Conservation (phyloP, 805 yeast genomes). For the Hanseniaspora singularis region DNA sequence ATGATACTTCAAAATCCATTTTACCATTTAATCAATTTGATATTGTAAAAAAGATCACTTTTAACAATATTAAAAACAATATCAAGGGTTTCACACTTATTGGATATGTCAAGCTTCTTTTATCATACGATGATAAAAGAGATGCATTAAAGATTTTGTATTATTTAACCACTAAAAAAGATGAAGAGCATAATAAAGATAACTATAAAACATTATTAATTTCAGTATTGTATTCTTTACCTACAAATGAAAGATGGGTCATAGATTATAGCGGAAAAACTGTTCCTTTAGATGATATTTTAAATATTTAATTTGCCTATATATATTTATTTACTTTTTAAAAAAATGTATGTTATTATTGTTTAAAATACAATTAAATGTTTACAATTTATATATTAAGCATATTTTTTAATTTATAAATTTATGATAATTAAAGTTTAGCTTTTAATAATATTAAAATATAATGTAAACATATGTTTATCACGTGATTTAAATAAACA, state of each 20-base stretch:
- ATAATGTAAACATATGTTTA: too few relatives aligned
- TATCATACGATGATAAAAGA: constrained; percentile 11
- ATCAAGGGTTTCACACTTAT: not conserved
- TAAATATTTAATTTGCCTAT: not conserved
- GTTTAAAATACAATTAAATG: too few relatives aligned
- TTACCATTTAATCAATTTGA: constrained; percentile 13
- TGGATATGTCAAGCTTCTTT: constrained; percentile 8
- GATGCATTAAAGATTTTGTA: constrained; percentile 9
- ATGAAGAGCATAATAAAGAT: not conserved
- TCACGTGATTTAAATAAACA: too few relatives aligned
- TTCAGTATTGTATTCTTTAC: constrained; percentile 4
- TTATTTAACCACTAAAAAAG: not conserved
- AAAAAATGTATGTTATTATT: not conserved
- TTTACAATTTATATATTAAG: too few relatives aligned
- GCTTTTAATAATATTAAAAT: too few relatives aligned
- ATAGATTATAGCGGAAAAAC: constrained; percentile 1
- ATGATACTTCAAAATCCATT: not conserved
- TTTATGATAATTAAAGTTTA: too few relatives aligned
- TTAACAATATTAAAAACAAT: not conserved
- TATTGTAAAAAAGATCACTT: constrained; percentile 4
- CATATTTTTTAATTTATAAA: too few relatives aligned
- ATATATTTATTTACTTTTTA: not conserved
- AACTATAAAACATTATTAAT: not conserved
- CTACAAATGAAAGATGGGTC: constrained; percentile 3
- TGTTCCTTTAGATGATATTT: not conserved